Base-by-base conservation (phyloP, 2,329 filamentous ascomycete genomes). In the Colletotrichum tabaci region DNA sequence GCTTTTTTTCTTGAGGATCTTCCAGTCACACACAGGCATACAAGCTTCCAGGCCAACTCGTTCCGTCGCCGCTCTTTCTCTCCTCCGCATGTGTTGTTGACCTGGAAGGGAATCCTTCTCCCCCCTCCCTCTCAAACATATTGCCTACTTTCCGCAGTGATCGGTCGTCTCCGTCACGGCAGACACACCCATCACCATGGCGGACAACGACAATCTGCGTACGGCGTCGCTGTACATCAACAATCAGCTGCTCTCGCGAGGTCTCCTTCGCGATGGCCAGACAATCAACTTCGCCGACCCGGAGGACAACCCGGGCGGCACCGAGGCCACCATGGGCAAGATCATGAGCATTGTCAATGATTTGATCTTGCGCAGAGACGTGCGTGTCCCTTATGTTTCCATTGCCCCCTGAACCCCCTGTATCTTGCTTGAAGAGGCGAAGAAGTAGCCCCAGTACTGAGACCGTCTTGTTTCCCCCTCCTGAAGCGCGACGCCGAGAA, bases 341-440 rank as follows among this genome's bases (percentile, higher is more conserved):
- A 92, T 98, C 76, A 98, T 99, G 84, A 93, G 96, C 79, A 88
- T 99, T 30, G 91, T 99, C 60, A 98, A 99, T 82, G 96, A 99
- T 79, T 83, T 99, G 76, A 94, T 99, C 71, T 81, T 98, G 72
- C 90, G 95, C 75, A 90, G 95, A 85, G 96, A 99, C 81, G 94
- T 97, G 85, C 77, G 91, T 86, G 66, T 71, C 46, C 57, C 53
- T 57, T 71, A 18, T 26, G 67, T 61, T 30, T 30, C 30, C 30
- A 30, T 30, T 30, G 30, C 23, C 61, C 46, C 42, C 26, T 55
- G 52, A 21, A 40, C 5, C 21, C 26, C 8, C 2, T 38, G 12
- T 18, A 7, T 30, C 30, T 30, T 30, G 30, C 10, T 23, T 55
- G n/a, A 61, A 26, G 23, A 26, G 21, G n/a, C 46, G 26, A 49